These are phyloP conservation scores for Arachis hypogaea DNA, from an alignment of 306 rosid genomes.

Conservation along the genomic window DNA sequence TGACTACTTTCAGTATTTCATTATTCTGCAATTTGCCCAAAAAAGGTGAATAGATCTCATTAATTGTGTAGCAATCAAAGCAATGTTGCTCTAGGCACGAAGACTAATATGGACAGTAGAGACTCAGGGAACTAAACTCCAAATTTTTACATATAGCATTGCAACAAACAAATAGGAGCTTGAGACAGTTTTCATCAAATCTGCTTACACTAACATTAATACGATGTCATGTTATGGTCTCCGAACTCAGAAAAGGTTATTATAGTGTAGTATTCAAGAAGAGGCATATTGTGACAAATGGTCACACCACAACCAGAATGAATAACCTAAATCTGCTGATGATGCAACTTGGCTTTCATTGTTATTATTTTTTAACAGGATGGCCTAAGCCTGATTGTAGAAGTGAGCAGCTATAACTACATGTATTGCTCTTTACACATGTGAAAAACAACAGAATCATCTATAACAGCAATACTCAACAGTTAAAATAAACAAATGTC, in stretches of 20 bases:
- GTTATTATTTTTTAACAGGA: neutral
- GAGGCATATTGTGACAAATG: conserved; percentile 11
- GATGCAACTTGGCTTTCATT: conserved; percentile 22
- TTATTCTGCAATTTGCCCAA: conserved; percentile 1
- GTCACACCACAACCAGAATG: neutral
- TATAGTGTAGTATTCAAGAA: conserved; percentile 13
- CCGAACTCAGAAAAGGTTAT: neutral
- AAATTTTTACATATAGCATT: neutral
- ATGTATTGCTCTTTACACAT: neutral
- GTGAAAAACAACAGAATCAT: neutral
- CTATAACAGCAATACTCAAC: conserved; percentile 1
- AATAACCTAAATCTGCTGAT: neutral
- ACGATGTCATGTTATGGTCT: conserved; percentile 12
- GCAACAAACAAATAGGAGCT: neutral
- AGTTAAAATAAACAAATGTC: neutral
- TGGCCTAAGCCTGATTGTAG: neutral
- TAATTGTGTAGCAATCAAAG: neutral
- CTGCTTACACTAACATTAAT: conserved; percentile 3
- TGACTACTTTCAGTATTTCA: conserved; percentile 3
- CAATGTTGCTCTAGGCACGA: neutral
- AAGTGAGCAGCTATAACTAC: conserved; percentile 4
- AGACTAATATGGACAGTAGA: conserved; percentile 19
- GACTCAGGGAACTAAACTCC: conserved; percentile 16
- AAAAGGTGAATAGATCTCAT: conserved; percentile 6
- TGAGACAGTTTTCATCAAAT: conserved; percentile 24